Evolutionary conservation across 768 basidiomycete species (phyloP), one percentile per base, ranked within the genome.

Genomic region (Myochromella boudieri): DNA sequence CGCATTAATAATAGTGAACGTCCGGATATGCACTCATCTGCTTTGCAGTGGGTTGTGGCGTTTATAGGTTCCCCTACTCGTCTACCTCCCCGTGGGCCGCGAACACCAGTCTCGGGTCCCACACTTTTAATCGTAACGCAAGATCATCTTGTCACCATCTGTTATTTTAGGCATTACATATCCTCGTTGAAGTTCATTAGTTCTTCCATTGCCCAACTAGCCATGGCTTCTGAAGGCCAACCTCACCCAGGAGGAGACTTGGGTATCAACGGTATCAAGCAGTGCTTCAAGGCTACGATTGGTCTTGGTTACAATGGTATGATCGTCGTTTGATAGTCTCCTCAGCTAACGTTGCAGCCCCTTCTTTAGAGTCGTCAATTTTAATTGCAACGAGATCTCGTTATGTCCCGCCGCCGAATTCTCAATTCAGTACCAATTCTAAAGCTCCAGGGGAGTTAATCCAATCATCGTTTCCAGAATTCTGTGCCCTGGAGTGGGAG

Each of bases 41-140:
- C 7, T 17, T 40, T 4, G 21, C 39, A 88, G 86, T 88, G 85
- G 84, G 60, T 65, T 26, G 63, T 72, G 24, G 68, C 68, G 36
- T 54, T 65, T 9, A 51, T 70, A 37, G 79, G 77, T n/a, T 62
- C 65, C 14, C 71, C 77, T 3, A 66, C 59, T 27, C 84, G 86
- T 43, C 68, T 85, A 17, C 82, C 85, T 37, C 66, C 69, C 3
- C 71, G 75, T 25, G 87, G 87, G 1, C 85, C 86, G 14, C 54
- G 54, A 8, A 74, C 76, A 14, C 79, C 78, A 3, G 61, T 80
- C 1, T 74, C 78, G 14, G 70, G 68, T 37, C 75, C 78, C n/a
- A 76, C 77, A 6, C 68, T 89, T 33, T 52, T 86, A 9, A 68
- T 87, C 10, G 79, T 89, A 12, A 86, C 85, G 0, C 78, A 87